phyloP scores from a whole-genome alignment of 768 basidiomycete species.

The Boletus subparvulus region DNA sequence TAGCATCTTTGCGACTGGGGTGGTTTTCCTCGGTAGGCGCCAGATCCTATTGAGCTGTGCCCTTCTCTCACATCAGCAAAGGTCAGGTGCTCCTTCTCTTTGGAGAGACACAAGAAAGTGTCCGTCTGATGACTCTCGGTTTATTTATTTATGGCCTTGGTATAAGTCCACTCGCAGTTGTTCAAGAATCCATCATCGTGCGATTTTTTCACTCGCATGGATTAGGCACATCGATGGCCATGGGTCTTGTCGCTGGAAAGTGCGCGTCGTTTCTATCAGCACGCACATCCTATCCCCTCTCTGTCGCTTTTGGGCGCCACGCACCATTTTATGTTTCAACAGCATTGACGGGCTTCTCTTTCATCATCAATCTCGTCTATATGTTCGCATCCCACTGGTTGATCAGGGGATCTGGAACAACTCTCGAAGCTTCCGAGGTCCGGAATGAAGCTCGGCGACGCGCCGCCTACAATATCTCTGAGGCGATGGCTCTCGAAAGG shows the following conservation, averaged over 20 bases:
- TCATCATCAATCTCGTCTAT: constrained; percentile 67
- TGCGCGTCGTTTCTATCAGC: constrained; percentile 75
- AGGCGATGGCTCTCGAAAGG: constrained; percentile 60
- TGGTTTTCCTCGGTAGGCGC: constrained; percentile 58
- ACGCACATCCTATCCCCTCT: constrained; percentile 73
- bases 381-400: constrained; percentile 65
- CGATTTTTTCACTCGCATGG: constrained; percentile 78
- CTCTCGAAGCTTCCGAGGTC: constrained; percentile 64
- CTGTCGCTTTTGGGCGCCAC: constrained; percentile 60
- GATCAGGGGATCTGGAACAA: constrained; percentile 56
- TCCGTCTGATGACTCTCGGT: constrained; percentile 72
- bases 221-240: constrained; percentile 71
- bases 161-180: constrained; percentile 75
- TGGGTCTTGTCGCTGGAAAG: constrained; percentile 84
- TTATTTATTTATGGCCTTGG: constrained; percentile 81
- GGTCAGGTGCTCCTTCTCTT: constrained; percentile 67
- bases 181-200: constrained; percentile 83
- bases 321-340: constrained; percentile 77
- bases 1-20: constrained; percentile 71
- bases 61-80: constrained; percentile 23
- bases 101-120: constrained; percentile 57
- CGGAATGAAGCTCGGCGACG: constrained; percentile 52
- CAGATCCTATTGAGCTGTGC: background rate
- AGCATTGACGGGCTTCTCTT: constrained; percentile 61
- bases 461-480: constrained; percentile 45